phyloP scores from a whole-genome alignment of 179 eudicot species.

The Camellia oleifera region DNA sequence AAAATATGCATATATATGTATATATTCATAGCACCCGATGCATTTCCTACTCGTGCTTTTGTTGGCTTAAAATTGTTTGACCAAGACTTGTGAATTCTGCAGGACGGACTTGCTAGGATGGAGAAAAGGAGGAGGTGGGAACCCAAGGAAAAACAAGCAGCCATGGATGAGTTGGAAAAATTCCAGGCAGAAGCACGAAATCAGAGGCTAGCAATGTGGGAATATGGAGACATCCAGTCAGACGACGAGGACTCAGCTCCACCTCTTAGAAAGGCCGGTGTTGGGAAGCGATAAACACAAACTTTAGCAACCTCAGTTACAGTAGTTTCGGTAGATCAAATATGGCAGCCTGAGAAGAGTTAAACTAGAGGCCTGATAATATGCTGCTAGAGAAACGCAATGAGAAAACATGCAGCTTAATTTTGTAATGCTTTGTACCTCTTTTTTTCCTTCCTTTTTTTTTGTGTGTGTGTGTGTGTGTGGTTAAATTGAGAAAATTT shows the following conservation, averaged over 20 bases:
- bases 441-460: background rate
- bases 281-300: constrained; percentile 53
- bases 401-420: background rate
- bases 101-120: constrained; percentile 81
- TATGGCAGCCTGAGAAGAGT: background rate
- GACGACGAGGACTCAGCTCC: constrained; percentile 74
- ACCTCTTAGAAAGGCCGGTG: constrained; percentile 57
- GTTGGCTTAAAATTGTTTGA: background rate
- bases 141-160: constrained; percentile 45
- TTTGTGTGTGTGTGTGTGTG: background rate
- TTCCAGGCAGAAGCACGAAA: constrained; percentile 61
- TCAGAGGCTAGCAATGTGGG: constrained; percentile 67
- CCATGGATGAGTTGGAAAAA: constrained; percentile 63
- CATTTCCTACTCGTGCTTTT: background rate
- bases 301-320: constrained; percentile 16
- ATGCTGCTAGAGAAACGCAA: background rate
- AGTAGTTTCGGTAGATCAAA: background rate
- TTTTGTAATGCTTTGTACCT: background rate
- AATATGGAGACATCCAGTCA: constrained; percentile 71
- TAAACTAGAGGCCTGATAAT: background rate
- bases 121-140: constrained; percentile 73
- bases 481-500: constrained; percentile 10
- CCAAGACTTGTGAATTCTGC: constrained; percentile 18
- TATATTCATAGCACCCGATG: no score
- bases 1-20: no score